Percentiles rank a stretch among this genome's conserved stretches.
phyloP scores from a whole-genome alignment of 768 basidiomycete genomes.

The Suillus decipiens region DNA sequence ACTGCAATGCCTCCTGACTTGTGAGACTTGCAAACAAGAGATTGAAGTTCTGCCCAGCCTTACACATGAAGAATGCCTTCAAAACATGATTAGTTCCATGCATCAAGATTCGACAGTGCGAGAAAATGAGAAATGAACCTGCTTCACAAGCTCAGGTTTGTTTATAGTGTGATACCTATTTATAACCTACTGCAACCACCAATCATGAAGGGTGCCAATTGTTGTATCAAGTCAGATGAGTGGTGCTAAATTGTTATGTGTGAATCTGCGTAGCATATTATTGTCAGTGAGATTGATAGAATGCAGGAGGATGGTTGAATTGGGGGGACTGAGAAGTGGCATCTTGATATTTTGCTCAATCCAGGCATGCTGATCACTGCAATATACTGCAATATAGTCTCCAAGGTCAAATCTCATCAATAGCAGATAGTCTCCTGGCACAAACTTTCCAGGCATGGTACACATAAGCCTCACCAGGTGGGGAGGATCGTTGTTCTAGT shows the following conservation, averaged over 20 bases:
- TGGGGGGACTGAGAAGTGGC: not conserved
- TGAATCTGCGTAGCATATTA: not conserved
- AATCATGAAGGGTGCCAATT: not conserved
- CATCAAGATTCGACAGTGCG: not conserved
- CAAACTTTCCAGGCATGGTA: not conserved
- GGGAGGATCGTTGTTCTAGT: not conserved
- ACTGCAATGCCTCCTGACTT: not conserved
- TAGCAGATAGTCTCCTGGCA: conserved; percentile 1
- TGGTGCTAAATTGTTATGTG: not conserved
- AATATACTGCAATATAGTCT: not conserved
- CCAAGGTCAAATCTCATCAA: not conserved
- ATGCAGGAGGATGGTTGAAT: not conserved
- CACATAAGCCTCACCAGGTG: not conserved
- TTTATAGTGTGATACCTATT: not conserved
- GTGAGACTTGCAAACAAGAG: not conserved
- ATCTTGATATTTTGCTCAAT: not conserved
- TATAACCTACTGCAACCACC: not conserved
- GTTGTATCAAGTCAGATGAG: not conserved
- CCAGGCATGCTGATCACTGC: not conserved
- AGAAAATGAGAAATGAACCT: not conserved
- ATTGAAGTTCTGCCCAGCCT: not conserved
- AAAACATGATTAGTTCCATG: not conserved
- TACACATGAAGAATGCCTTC: not conserved
- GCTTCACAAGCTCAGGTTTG: not conserved
- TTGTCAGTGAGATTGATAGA: not conserved